Base-by-base conservation (phyloP, 371 early-diverging fungal genomes). In the Mucor sp. region DNA sequence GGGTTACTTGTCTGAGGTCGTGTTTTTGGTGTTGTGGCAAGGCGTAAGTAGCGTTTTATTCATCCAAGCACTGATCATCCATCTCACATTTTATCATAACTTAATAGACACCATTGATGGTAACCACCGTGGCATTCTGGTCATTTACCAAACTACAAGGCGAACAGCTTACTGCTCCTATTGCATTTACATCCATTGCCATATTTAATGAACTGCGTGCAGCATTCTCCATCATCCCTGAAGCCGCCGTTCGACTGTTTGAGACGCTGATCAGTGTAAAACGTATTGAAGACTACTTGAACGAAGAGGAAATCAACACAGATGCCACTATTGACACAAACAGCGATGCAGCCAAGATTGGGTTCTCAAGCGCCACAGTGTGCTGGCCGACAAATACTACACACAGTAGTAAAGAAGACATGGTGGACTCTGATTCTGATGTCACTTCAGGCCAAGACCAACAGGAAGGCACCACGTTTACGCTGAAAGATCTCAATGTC, bases 281-380 rank as follows among this genome's bases (percentile, higher is more conserved):
- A 4, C 90, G 97, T 69, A 90, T 96, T 59, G 82, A 91, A 65
- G 74, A 74, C 17, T 89, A 91, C 48, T 79, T 97, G 64, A 75
- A 83, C 17, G 90, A 94, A 62, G 81, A 85, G 4, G 96, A 95
- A 65, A 75, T 95, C 6, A 75, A 14, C 25, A 56, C 30, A 17
- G 8, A n/a, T 7, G 12, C 7, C 7, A 21, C 17, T 39, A 19
- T 27, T 3, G 37, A 35, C 37, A 0, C 37, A 2, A 1, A 35
- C 12, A 19, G 39, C 19, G 27, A 27, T 7, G 21, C 39, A 12
- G 48, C 23, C n/a, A 75, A 70, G 11, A 75, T 85, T 55, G 85
- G 83, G 5, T 80, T 80, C 59, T 67, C 77, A 60, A 67, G 76
- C 19, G 82, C 80, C 8, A 80, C 80, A 11, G 73, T 82, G 25